Evolutionary conservation across 2,329 filamentous ascomycete genomes (phyloP), one percentile per base, ranked within the genome.

Genomic region (Xenoacremonium recifei): DNA sequence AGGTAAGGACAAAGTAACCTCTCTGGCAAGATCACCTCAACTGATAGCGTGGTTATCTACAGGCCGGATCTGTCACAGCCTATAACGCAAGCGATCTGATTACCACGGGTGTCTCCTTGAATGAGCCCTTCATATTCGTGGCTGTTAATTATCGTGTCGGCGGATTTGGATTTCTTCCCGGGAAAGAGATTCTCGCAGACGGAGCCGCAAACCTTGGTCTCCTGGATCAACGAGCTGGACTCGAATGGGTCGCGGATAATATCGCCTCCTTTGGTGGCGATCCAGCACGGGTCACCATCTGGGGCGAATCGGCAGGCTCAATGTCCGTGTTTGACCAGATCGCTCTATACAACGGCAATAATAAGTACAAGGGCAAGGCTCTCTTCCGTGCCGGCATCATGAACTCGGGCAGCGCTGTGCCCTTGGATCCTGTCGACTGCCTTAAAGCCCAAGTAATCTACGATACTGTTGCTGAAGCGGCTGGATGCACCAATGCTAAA

Each of bases 321-420:
- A 89, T 90, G 48, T 89, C 85, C 0, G 85, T 88, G 1, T 76
- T 85, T 37, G 79, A 90, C 55, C 88, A 92, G 52, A 89, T 89
- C 78, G 69, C 80, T 2, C 69, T 91, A 10, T 89, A 87, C 51
- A 77, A 80, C 23, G 87, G 88, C 6, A 72, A 92, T 62, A 79
- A 80, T 58, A 82, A 71, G 1, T 90, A 91, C 68, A 89, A 90
- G 3, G 85, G 82, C 39, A 81, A 85, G 54, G 72, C 82, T 1
- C 72, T 93, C 1, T 92, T 93, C 75, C 79, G 84, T 19, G 87
- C 71, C 1, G 87, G 72, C 19, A 91, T 92, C 53, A 91, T 92
- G 87, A 79, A 86, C 66, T 86, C 82, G 3, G 85, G 85, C 3
- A 80, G 73, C 42, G 61, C 84, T 3, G 65, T 79, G 0, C 84